Percentiles rank a stretch among this genome's conserved stretches.
phyloP scores from a whole-genome alignment of 768 basidiomycete genomes.

The Leccinum arenicola region DNA sequence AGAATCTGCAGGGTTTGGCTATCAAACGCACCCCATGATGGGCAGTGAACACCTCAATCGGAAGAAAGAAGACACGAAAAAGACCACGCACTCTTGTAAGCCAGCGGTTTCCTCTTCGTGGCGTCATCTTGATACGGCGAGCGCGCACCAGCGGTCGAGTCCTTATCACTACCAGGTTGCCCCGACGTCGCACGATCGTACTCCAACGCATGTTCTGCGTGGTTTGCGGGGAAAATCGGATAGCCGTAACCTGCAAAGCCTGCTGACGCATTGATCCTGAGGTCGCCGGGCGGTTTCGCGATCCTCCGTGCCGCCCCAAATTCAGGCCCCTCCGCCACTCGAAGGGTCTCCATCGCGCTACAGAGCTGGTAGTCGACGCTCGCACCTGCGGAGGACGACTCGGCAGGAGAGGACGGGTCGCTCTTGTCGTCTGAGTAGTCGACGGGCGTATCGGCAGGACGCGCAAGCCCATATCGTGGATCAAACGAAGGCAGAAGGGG shows the following conservation, averaged over 20 bases:
- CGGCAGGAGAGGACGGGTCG: slow-evolving; percentile 27
- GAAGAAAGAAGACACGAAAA: neutral
- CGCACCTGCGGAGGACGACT: slow-evolving; percentile 14
- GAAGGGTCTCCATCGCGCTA: slow-evolving; percentile 3
- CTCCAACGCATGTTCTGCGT: slow-evolving; percentile 6
- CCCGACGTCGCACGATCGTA: slow-evolving; percentile 11
- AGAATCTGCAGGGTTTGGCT: slow-evolving; percentile 66
- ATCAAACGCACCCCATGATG: neutral
- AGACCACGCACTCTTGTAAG: slow-evolving; percentile 28
- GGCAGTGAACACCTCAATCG: neutral
- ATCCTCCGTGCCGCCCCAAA: neutral
- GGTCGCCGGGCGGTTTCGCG: slow-evolving; percentile 8
- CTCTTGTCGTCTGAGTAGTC: slow-evolving; percentile 26
- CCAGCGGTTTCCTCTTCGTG: slow-evolving; percentile 19
- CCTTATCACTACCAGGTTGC: neutral
- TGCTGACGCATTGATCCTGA: slow-evolving; percentile 12
- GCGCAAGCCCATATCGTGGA: slow-evolving; percentile 11
- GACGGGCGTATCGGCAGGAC: slow-evolving; percentile 3
- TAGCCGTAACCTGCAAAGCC: slow-evolving; percentile 9
- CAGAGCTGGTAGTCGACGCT: slow-evolving; percentile 13
- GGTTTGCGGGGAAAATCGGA: slow-evolving; percentile 17
- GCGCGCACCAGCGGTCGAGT: neutral
- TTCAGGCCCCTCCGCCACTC: slow-evolving; percentile 2
- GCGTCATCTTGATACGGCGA: slow-evolving; percentile 14
- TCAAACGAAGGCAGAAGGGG: slow-evolving; percentile 15